Base-by-base conservation (phyloP, 1,139 yeast genomes). In the Yamadazyma dushanensis region DNA sequence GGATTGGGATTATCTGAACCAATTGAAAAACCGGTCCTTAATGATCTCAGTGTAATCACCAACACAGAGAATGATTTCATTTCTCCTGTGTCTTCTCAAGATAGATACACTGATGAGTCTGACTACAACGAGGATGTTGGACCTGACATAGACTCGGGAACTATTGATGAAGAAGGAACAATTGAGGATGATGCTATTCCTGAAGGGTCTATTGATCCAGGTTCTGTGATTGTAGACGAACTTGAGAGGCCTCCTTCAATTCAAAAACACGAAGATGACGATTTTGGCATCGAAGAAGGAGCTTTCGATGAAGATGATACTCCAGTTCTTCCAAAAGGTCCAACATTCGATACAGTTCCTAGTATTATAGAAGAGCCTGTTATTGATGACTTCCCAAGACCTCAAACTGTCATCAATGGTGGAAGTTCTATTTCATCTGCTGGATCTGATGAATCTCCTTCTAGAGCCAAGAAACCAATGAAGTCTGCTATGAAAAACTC, bases 401-500 rank as follows among this genome's bases (percentile, higher is more conserved):
- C 43, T 5, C 32, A 25, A 14, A 14, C 31, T 1, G 16, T 38
- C 11, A 47, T 46, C 15, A 20, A 32, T 16, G 39, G 34, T 2
- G 46, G 45, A 11, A 60, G 64, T 33, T 57, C 71, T 3, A 55
- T 59, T 19, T 66, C 73, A 0, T 47, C 51, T 7, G 49, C 53
- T 22, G 55, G 61, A 19, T 44, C 50, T 13, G 72, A 66, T 22
- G 51, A 40, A 17, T 42, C 47, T 29, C 50, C 45, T 6, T 26
- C 46, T 3, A 33, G 45, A 29, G 34, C 46, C 6, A 44, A 39
- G 21, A 59, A 46, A 17, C 81, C 83, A 26, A 75, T 76, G 44
- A 82, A 81, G 51, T 80, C 89, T 1, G 89, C 85, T 2, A 65
- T 83, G 67, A 83, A 83, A 53, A 75, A 64, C 34, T 57, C 73